phyloP scores from a whole-genome alignment of 2,329 filamentous ascomycete species.

The Fusarium sp. region DNA sequence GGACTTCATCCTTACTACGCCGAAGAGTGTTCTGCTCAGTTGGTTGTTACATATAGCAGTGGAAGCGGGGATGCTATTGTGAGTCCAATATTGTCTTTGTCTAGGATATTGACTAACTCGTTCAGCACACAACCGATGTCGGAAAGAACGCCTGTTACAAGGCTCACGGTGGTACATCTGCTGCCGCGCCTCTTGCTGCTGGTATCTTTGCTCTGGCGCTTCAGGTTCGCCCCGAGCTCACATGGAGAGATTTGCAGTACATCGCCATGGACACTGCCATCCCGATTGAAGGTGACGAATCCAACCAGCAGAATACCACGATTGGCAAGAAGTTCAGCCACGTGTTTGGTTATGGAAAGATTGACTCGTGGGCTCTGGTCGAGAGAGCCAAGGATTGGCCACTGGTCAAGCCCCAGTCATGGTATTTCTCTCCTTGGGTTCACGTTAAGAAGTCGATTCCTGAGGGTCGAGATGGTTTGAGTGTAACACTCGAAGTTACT shows the following conservation, averaged over 20 bases:
- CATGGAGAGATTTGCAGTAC: conserved; percentile 95
- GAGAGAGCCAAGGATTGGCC: conserved; percentile 87
- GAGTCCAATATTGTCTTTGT: conserved; percentile 43
- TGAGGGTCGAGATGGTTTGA: conserved; percentile 81
- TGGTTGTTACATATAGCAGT: conserved; percentile 97
- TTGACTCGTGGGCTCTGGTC: conserved; percentile 87
- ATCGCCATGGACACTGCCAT: conserved; percentile 86
- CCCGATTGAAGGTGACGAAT: conserved; percentile 73
- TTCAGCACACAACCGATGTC: conserved; percentile 90
- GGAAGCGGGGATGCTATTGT: conserved; percentile 86
- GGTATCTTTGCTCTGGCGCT: conserved; percentile 92
- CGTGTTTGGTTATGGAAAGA: conserved; percentile 93
- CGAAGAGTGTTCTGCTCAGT: conserved; percentile 92
- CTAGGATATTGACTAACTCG: conserved; percentile 7
- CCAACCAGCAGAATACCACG: conserved; percentile 82
- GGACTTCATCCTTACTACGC: conserved; percentile 96
- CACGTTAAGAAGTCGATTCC: conserved; percentile 88
- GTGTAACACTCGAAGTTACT: conserved; percentile 84
- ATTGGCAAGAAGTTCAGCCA: conserved; percentile 92
- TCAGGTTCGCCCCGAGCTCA: conserved; percentile 83
- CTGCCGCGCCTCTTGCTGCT: conserved; percentile 90
- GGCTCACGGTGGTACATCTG: conserved; percentile 93
- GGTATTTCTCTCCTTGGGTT: conserved; percentile 93
- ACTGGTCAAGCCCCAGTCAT: conserved; percentile 92
- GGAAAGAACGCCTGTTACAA: conserved; percentile 81